Evolutionary conservation across 768 basidiomycete species (phyloP), one percentile per base, ranked within the genome.

Genomic region (Coprinopsis sp.): DNA sequence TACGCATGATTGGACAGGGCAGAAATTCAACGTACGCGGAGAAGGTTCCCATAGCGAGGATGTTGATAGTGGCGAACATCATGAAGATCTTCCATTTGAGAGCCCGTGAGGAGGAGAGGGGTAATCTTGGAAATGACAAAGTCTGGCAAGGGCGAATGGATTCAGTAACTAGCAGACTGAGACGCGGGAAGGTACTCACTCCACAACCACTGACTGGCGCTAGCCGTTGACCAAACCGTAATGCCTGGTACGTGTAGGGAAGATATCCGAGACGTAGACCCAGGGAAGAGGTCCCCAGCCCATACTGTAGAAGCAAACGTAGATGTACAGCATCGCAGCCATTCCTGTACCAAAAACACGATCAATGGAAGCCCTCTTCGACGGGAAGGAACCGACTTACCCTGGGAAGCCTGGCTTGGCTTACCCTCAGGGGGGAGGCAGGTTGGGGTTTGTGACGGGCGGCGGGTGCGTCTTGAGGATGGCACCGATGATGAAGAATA

Each of bases 251-350:
- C 88, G 70, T 12, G 87, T 92, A 6, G 86, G 84, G 76, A 92
- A 92, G 54, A 93, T 90, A 60, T 93, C 91, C 4, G 87, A 72
- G 33, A 83, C 84, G 54, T 84, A 85, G 18, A 87, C 77, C 72
- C 73, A 68, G 29, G 66, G 67, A 21, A 75, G 56, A 11, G 73
- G 73, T 21, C 72, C 90, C 82, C 87, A 89, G 30, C 87, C 87
- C 79, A 91, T 84, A 3, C 83, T 87, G 64, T 91, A 92, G 64
- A 91, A 91, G 61, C 82, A 84, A 33, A 91, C 87, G 56, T 87
- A 93, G 44, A 92, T 78, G 59, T 92, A 93, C 23, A 92, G 64
- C 79, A 90, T 79, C 2, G 80, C 87, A 3, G 90, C 89, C 90
- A 91, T 92, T 1, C 75, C 91, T 60, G 84, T 81, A 1, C 84